Percentiles rank a stretch among this genome's conserved stretches.
Evolutionary conservation across 2,329 filamentous ascomycete species (phyloP).

Genomic region (Exophiala bonariae): DNA sequence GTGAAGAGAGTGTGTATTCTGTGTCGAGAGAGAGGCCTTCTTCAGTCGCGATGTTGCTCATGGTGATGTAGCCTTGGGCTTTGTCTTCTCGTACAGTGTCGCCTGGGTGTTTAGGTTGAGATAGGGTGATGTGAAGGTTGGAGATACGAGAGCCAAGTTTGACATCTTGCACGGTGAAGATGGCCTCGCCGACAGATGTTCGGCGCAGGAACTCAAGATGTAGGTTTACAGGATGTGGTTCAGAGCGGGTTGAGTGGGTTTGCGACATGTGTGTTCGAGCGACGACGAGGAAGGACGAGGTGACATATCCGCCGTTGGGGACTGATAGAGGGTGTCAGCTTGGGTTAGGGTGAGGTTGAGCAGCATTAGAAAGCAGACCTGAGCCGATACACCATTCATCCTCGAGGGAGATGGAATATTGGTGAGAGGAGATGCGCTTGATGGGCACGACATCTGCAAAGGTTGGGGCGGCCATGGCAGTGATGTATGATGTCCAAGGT

Average conservation of each 20-base stretch:
- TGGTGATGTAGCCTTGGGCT: conserved; percentile 65
- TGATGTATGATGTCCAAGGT: too few species aligned
- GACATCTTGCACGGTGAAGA: conserved; percentile 60
- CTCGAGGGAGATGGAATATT: conserved; percentile 57
- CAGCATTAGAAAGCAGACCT: too few species aligned
- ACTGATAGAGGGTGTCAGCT: conserved; percentile 45
- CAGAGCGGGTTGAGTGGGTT: conserved; percentile 47
- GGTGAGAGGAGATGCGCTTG: conserved; percentile 48
- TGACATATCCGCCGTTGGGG: conserved; percentile 70
- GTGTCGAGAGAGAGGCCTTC: conserved; percentile 58
- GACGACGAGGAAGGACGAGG: conserved; percentile 61
- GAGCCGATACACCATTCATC: conserved; percentile 66
- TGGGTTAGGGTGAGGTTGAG: too few species aligned
- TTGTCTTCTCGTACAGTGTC: conserved; percentile 36
- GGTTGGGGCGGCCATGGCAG: too few species aligned
- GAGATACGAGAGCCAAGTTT: conserved; percentile 66
- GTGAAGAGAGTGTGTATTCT: conserved; percentile 50
- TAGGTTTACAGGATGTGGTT: conserved; percentile 63
- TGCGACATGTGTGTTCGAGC: conserved; percentile 58
- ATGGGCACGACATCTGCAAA: conserved; percentile 27
- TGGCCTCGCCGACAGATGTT: conserved; percentile 58
- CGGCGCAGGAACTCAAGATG: conserved; percentile 67
- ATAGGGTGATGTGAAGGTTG: conserved; percentile 62
- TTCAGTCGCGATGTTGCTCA: conserved; percentile 62
- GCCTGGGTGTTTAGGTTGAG: conserved; percentile 34